Base-by-base conservation (phyloP, 1,284 basidiomycete genomes). In the Irpex lacteus region DNA sequence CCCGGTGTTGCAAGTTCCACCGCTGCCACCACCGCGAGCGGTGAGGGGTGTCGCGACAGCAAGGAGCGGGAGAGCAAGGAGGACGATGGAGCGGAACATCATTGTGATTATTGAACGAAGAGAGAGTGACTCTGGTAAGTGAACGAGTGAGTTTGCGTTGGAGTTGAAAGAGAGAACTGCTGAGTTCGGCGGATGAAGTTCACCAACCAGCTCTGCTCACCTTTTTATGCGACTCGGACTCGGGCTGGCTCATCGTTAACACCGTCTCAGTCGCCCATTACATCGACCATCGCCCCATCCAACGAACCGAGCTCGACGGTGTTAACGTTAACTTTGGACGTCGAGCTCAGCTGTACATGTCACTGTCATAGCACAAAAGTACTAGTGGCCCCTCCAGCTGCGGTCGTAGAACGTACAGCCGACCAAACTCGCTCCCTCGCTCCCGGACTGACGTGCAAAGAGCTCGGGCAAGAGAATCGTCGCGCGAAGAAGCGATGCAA, bases 31-130 rank as follows among this genome's bases (percentile, higher is more conserved):
- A 15, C 37, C 13, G 26, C 61, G 61, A 36, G 19, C 32, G 32
- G 40, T 54, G 44, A 62, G 11, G 54, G 61, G 54, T 56, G 61
- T 62, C 37, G 61, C 61, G 61, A 34, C 61, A 40, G 54, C 54
- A 58, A 62, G 55, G 37, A 62, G 61, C 8, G 61, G 53, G 55
- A 62, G 54, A 19, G 61, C 56, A 36, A 62, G 40, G 21, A 58
- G 36, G 40, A 56, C 38, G 44, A 59, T 38, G 2, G 55, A 5
- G 47, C 9, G 34, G 54, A 62, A 59, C 61, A 62, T 62, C 26
- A 26, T 44, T 9, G 40, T 15, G 40, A 44, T 9, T 44, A 44
- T 11, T 15, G 40, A 44, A 44, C 11, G 15, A 15, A 44, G 40
- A 44, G 40, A 9, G 40, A 44, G 40, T 44, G 40, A 44, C 40